Percentiles rank a stretch among this genome's conserved stretches.
phyloP scores from a whole-genome alignment of 1,284 basidiomycete genomes.

The Volvariella surrecta region DNA sequence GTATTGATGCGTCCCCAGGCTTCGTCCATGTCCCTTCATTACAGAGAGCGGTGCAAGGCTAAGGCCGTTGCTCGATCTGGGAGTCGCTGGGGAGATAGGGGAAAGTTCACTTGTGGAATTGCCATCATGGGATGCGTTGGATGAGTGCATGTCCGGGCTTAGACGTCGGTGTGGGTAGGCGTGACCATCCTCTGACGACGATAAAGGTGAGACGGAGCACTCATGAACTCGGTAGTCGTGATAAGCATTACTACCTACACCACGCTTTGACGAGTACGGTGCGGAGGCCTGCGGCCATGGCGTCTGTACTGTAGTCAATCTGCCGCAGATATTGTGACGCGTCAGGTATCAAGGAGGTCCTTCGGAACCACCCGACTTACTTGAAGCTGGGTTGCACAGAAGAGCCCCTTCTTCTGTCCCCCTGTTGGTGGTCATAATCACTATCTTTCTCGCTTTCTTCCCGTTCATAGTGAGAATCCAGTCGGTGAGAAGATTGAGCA shows the following conservation, averaged over 20 bases:
- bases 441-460: too few species aligned
- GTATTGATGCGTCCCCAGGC: too few species aligned
- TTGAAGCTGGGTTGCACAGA: not conserved
- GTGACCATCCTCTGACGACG: conserved; percentile 8
- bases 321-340: too few species aligned
- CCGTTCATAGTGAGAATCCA: too few species aligned
- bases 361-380: not conserved
- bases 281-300: not conserved
- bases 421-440: too few species aligned
- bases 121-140: conserved; percentile 23
- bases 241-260: not conserved
- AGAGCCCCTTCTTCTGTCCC: not conserved
- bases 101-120: conserved; percentile 35
- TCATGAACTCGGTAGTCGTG: not conserved
- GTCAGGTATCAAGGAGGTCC: too few species aligned
- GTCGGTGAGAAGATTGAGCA: too few species aligned
- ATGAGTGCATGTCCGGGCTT: conserved; percentile 17
- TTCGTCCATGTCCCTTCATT: too few species aligned
- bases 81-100: conserved; percentile 39
- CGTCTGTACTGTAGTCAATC: too few species aligned
- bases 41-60: conserved; percentile 14
- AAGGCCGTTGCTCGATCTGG: conserved; percentile 23
- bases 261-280: not conserved
- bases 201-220: conserved; percentile 12
- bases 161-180: conserved; percentile 8